Conservation (phyloP, 805 yeast species). For the Zygosaccharomyces pseudorouxii region DNA sequence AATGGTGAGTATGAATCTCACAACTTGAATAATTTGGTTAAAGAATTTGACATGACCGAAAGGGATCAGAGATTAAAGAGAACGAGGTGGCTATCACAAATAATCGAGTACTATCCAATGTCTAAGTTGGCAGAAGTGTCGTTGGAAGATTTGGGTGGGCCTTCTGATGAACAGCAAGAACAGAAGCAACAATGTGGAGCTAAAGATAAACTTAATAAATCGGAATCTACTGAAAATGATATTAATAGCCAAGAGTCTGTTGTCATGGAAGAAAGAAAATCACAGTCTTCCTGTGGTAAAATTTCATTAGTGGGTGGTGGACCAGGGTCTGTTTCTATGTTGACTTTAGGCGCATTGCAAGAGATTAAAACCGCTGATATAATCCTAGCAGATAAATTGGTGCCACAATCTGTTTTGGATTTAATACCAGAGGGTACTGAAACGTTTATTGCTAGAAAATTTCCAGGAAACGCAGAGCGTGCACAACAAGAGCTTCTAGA, state of each 20-base stretch:
- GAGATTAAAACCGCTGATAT: conserved; percentile 80
- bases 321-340: conserved; percentile 79
- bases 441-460: conserved; percentile 82
- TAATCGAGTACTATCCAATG: conserved; percentile 87
- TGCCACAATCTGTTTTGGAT: conserved; percentile 80
- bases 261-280: not conserved
- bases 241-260: not conserved
- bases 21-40: conserved; percentile 55
- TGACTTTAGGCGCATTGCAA: conserved; percentile 80
- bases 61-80: conserved; percentile 53
- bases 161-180: not conserved
- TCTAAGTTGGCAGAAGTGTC: conserved; percentile 55
- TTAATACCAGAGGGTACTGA: conserved; percentile 74
- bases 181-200: not conserved
- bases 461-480: conserved; percentile 93
- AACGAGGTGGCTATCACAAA: conserved; percentile 80
- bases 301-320: conserved; percentile 91
- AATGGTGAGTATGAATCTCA: conserved; percentile 67
- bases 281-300: conserved; percentile 40
- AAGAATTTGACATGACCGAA: conserved; percentile 52
- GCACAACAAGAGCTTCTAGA: conserved; percentile 82
- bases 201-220: not conserved
- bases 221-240: not conserved
- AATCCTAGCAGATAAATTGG: conserved; percentile 84
- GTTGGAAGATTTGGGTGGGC: conserved; percentile 37